Evolutionary conservation across 306 rosid genomes (phyloP), one percentile per base, ranked within the genome.

Genomic region (Vigna mungo): DNA sequence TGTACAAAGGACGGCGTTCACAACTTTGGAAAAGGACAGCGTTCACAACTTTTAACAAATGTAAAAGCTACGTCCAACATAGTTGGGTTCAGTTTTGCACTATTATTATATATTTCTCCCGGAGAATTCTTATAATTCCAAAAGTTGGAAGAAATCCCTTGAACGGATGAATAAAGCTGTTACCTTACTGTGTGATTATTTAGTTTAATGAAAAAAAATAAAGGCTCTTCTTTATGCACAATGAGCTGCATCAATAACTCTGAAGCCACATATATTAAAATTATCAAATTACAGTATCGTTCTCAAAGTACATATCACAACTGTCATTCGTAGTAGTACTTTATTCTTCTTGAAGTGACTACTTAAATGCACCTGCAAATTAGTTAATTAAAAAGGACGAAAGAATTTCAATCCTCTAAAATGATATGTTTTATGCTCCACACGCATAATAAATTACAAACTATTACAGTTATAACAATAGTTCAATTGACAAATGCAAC

Each of bases 361-460:
- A 34, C 32, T 20, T 48, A 54, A 55, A 30, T 21, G 60, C 53
- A n/a, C 63, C 75, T 73, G 69, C 70, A 73, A 80, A 37, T 27
- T 27, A 2, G 59, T n/a, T 44, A 56, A 21, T 30, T 12, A 73
- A 66, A 52, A 10, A 18, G 9, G 9, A 16, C 25, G 72, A 41
- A 36, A 48, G 69, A 18, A 37, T 17, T 64, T 37, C 21, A 8
- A 10, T 10, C 30, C 49, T 37, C 9, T 9, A n/a, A 10, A 39
- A 16, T 9, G 3, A 62, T 37, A 39, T 41, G 46, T 41, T 41
- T 41, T 41, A 9, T 34, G 34, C 21, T 36, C 43, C 1, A 30
- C 12, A 16, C 4, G 34, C 5, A 61, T 32, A 61, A 34, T 34
- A 34, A 32, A 25, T 0, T 17, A 34, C 4, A 17, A 64, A 8